Evolutionary conservation across 768 basidiomycete species (phyloP), one percentile per base, ranked within the genome.

Genomic region (Trametes maxima): DNA sequence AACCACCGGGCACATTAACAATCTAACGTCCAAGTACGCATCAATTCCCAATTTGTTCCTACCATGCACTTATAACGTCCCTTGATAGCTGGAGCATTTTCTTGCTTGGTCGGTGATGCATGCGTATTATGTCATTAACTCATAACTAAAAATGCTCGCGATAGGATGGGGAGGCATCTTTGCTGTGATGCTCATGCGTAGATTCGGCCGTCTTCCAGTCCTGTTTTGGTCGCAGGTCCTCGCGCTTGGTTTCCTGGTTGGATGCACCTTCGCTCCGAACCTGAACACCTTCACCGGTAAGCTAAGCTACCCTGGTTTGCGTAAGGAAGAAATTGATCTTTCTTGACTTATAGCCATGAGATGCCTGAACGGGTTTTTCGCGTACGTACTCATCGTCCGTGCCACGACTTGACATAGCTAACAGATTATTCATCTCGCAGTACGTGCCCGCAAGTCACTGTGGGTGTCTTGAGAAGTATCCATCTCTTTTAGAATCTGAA

Each of bases 141-240:
- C 24, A 3, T 28, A 24, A 14, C 62, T 57, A 12, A 62, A 62
- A 59, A 2, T 4, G 16, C 14, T 10, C 16, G 6, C 50, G 2
- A 45, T 67, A 82, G 85, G 86, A 21, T 83, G 82, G 79, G 85
- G 86, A 43, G 83, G 84, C 19, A 60, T 86, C n/a, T 76, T 83
- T 62, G 81, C 81, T n/a, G 85, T 87, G 6, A 84, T 88, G 75
- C 70, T 87, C 35, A 84, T 88, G 70, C 78, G 86, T 36, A 81
- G 85, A 17, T 80, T 73, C 55, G 88, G 88, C 7, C 82, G 88
- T 45, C 78, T 90, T 1, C 86, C 87, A 0, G 75, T 89, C 13
- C 71, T 90, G 37, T 89, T 88, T 74, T 90, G 88, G 88, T 85
- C 85, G 0, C 59, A 86, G 82, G 64, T 88, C 13, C 70, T 88